Evolutionary conservation across 148 eudicot species (phyloP).

Genomic region (Bassia scoparia): DNA sequence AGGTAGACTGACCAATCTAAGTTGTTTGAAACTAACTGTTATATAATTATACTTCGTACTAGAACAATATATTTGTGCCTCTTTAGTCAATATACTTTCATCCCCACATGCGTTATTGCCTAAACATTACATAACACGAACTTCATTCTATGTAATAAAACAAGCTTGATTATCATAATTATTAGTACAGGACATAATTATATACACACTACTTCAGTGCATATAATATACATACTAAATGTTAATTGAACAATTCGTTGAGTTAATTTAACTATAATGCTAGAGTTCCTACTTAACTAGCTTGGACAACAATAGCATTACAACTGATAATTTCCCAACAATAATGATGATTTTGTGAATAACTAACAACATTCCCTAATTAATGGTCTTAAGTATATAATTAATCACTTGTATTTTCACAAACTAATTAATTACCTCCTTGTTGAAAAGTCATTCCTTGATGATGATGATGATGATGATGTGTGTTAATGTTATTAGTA

Average conservation of each 20-base stretch:
- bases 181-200: no score
- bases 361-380: background rate
- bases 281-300: background rate
- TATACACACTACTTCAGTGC: background rate
- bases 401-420: background rate
- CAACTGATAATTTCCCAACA: background rate
- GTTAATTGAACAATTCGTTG: background rate
- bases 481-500: background rate
- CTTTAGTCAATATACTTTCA: conserved; percentile 43
- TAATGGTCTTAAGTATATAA: background rate
- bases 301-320: conserved; percentile 6
- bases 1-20: conserved; percentile 30
- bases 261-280: background rate
- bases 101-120: conserved; percentile 25
- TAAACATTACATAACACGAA: no score
- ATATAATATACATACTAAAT: background rate
- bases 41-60: conserved; percentile 33
- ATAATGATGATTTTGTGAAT: background rate
- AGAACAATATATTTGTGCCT: conserved; percentile 21
- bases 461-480: conserved; percentile 9
- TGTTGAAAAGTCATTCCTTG: conserved; percentile 23
- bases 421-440: conserved; percentile 26
- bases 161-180: no score
- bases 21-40: conserved; percentile 38
- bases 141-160: no score